Evolutionary conservation across 108 stramenopile species (phyloP).

Genomic region (Asterionellopsis glacialis): DNA sequence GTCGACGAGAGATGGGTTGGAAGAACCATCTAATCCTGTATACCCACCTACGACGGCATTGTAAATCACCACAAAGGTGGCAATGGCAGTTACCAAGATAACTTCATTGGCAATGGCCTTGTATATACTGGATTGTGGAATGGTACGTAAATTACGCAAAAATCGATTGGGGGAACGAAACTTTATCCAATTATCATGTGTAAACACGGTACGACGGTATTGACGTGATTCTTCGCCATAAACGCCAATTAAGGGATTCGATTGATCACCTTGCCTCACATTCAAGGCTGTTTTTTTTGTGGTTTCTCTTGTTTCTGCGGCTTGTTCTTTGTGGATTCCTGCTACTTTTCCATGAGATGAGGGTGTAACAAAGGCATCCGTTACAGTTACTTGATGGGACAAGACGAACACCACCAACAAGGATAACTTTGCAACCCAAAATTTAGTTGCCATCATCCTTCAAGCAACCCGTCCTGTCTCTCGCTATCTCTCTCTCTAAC

Average conservation of each 20-base stretch:
- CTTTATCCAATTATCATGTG: constrained; percentile 67
- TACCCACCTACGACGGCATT: constrained; percentile 56
- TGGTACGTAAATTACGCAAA: constrained; percentile 37
- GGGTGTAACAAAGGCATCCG: too few relatives aligned
- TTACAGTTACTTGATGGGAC: too few relatives aligned
- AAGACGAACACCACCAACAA: too few relatives aligned
- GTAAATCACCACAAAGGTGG: constrained; percentile 41
- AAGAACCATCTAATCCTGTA: constrained; percentile 39
- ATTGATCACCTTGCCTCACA: too few relatives aligned
- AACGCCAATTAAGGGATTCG: neutral
- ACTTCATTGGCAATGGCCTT: constrained; percentile 55
- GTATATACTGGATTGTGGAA: constrained; percentile 50
- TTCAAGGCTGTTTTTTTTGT: too few relatives aligned
- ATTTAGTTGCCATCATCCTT: too few relatives aligned
- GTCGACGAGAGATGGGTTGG: neutral
- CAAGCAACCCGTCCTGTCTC: too few relatives aligned
- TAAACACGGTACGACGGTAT: constrained; percentile 70
- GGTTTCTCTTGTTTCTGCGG: too few relatives aligned
- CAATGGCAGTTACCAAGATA: constrained; percentile 29
- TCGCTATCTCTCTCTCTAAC: too few relatives aligned
- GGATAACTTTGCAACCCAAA: too few relatives aligned
- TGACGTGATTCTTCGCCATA: constrained; percentile 46
- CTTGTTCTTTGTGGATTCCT: too few relatives aligned
- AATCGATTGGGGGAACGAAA: constrained; percentile 64
- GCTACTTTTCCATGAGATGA: too few relatives aligned